Evolutionary conservation across 2,329 filamentous ascomycete genomes (phyloP).

Genomic region (Talaromyces sp.): DNA sequence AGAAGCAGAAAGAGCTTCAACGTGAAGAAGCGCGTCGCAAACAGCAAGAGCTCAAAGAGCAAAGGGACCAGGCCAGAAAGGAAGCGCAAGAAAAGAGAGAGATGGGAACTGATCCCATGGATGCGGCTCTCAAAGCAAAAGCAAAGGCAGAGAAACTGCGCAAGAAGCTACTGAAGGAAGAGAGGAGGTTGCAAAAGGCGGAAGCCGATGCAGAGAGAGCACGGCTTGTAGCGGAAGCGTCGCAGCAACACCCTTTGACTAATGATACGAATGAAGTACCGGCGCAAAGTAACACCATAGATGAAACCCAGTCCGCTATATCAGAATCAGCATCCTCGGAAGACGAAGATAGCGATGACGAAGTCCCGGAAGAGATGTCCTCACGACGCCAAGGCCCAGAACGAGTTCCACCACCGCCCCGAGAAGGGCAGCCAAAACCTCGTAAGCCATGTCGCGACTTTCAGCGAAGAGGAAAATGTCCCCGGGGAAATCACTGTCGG

Average conservation of each 20-base stretch:
- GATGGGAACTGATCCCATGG: constrained; percentile 25
- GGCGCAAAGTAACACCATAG: constrained; percentile 24
- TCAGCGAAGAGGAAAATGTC: constrained; percentile 40
- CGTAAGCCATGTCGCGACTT: constrained; percentile 40
- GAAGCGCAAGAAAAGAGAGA: constrained; percentile 26
- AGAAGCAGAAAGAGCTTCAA: constrained; percentile 37
- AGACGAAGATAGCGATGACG: constrained; percentile 25
- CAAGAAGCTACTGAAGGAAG: constrained; percentile 62
- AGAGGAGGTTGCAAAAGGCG: constrained; percentile 48
- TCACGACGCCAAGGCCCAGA: constrained; percentile 42
- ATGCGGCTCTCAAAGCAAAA: constrained; percentile 37
- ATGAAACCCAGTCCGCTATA: constrained; percentile 41
- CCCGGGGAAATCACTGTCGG: constrained; percentile 40
- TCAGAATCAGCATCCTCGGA: constrained; percentile 29
- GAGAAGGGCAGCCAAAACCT: constrained; percentile 29
- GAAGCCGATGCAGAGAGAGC: constrained; percentile 43
- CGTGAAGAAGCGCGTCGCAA: constrained; percentile 18
- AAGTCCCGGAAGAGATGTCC: constrained; percentile 42
- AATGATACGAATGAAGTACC: background rate
- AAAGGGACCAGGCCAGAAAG: constrained; percentile 23
- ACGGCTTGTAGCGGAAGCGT: constrained; percentile 33
- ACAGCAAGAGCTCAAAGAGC: constrained; percentile 32
- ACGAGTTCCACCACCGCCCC: constrained; percentile 37
- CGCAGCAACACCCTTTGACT: constrained; percentile 25
- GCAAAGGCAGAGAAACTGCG: constrained; percentile 42